Evolutionary conservation across 2,329 filamentous ascomycete genomes (phyloP).

Genomic region (Colletotrichum theobromicola): DNA sequence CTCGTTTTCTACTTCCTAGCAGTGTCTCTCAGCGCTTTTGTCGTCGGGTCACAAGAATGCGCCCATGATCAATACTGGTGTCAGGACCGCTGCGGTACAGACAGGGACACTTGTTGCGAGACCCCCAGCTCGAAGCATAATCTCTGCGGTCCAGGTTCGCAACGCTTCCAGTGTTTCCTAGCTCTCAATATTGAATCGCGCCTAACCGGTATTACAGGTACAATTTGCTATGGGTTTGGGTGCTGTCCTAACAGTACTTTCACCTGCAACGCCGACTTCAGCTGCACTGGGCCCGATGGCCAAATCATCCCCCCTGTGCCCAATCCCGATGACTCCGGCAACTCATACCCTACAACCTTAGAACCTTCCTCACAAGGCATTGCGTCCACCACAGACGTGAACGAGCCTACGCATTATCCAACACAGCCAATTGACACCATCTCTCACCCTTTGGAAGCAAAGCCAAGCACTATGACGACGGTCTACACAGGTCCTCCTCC

Average conservation of each 20-base stretch:
- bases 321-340: background rate
- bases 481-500: background rate
- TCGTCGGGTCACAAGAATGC: background rate
- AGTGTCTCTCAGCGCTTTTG: accelerated
- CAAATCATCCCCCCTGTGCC: background rate
- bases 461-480: background rate
- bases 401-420: background rate
- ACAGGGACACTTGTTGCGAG: background rate
- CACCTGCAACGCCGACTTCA: background rate
- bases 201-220: accelerated
- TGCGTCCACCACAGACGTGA: accelerated
- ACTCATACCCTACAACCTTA: accelerated
- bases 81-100: background rate
- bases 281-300: background rate
- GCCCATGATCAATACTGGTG: background rate
- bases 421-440: background rate
- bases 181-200: accelerated
- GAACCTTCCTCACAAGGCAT: accelerated
- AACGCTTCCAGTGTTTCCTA: background rate
- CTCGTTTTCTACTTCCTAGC: background rate
- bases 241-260: background rate
- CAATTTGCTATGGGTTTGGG: background rate
- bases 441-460: background rate
- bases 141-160: background rate
- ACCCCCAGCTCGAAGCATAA: background rate